Conservation (phyloP, 2,329 filamentous ascomycete species). For the Thermothelomyces thermophilus region DNA sequence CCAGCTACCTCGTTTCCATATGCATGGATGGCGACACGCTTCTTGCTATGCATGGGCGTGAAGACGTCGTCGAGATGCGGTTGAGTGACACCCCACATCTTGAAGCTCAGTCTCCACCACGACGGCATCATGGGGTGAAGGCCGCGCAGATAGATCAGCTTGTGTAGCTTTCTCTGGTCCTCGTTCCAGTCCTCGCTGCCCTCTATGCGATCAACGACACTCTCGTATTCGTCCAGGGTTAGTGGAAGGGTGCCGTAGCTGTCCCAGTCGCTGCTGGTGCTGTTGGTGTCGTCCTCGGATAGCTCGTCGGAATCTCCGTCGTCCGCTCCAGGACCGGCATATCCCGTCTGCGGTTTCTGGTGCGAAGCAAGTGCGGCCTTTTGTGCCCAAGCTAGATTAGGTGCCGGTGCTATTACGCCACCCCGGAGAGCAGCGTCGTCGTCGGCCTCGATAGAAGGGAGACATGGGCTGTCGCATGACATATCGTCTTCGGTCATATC, state of each 20-base stretch:
- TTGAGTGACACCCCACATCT: constrained; percentile 30
- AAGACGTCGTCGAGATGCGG: constrained; percentile 27
- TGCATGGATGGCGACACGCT: constrained; percentile 26
- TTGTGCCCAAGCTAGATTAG: not conserved
- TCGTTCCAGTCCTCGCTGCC: constrained; percentile 27
- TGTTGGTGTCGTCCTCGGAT: constrained; percentile 14
- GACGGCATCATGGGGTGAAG: constrained; percentile 31
- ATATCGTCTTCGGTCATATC: not conserved
- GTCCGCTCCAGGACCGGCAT: not conserved
- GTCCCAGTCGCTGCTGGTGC: constrained; percentile 24
- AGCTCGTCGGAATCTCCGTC: not conserved
- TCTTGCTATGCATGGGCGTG: constrained; percentile 21
- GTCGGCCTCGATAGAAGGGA: not conserved
- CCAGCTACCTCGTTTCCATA: constrained; percentile 27
- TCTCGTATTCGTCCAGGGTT: constrained; percentile 17
- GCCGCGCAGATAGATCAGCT: constrained; percentile 31
- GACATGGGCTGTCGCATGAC: not conserved
- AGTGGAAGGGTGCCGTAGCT: constrained; percentile 16
- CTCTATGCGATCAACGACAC: constrained; percentile 11
- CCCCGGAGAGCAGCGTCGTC: not conserved
- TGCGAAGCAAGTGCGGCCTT: not conserved
- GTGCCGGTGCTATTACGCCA: not conserved
- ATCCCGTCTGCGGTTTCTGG: not conserved
- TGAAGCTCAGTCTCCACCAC: constrained; percentile 29
- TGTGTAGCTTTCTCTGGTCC: constrained; percentile 30